phyloP scores from a whole-genome alignment of 1,284 basidiomycete genomes.

The Hypsizygus ulmarius region DNA sequence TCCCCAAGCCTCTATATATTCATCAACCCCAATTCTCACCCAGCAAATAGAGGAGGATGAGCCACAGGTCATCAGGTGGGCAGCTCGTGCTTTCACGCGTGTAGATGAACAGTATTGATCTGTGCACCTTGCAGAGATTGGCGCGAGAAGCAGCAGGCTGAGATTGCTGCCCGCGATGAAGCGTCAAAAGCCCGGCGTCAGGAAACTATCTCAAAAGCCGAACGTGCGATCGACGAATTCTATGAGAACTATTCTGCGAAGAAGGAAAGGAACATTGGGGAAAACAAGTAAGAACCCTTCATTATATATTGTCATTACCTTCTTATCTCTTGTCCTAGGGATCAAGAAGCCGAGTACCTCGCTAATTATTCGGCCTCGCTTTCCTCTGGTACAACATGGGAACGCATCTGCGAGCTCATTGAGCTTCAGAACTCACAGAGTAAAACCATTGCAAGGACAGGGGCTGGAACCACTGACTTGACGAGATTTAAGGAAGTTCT shows the following conservation, averaged over 20 bases:
- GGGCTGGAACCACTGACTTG: constrained; percentile 88
- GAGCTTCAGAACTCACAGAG: constrained; percentile 95
- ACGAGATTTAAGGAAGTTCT: constrained; percentile 90
- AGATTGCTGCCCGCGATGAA: constrained; percentile 81
- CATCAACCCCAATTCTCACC: constrained; percentile 70
- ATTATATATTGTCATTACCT: constrained; percentile 6
- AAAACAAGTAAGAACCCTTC: constrained; percentile 82
- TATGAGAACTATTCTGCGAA: constrained; percentile 92
- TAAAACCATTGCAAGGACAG: constrained; percentile 90
- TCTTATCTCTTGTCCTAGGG: constrained; percentile 46
- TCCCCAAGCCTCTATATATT: constrained; percentile 65
- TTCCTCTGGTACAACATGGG: constrained; percentile 93
- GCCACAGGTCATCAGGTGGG: constrained; percentile 83
- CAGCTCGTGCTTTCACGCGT: constrained; percentile 11
- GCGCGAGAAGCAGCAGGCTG: constrained; percentile 84
- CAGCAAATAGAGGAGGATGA: constrained; percentile 78
- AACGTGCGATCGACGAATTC: constrained; percentile 92
- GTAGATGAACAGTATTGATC: neutral
- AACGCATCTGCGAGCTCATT: constrained; percentile 84
- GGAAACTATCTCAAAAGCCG: constrained; percentile 87
- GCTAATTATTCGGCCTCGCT: constrained; percentile 73
- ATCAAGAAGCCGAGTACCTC: constrained; percentile 84
- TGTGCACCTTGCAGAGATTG: constrained; percentile 60
- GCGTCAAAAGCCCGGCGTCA: constrained; percentile 77
- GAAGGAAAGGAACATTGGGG: constrained; percentile 90